Evolutionary conservation across 768 basidiomycete genomes (phyloP).

Genomic region (Albatrellus ellisii): DNA sequence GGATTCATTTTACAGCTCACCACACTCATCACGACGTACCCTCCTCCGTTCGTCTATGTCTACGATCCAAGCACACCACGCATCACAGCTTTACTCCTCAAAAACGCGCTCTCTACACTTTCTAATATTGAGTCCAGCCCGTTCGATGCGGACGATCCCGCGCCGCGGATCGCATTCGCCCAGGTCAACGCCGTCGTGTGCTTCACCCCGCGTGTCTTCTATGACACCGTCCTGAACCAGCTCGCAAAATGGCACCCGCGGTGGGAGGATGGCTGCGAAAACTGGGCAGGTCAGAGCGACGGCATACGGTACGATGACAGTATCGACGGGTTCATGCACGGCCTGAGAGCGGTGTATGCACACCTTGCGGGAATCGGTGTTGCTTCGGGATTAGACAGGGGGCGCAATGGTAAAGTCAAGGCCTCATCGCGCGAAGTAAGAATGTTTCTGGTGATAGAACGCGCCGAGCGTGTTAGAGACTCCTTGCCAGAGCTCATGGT

Average conservation of each 20-base stretch:
- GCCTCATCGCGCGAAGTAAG: conserved; percentile 14
- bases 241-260: conserved; percentile 40
- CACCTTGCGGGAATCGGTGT: conserved; percentile 3
- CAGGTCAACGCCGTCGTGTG: conserved; percentile 43
- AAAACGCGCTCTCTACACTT: conserved; percentile 21
- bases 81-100: conserved; percentile 31
- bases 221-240: conserved; percentile 49
- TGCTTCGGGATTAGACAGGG: not conserved
- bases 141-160: not conserved
- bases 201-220: conserved; percentile 50
- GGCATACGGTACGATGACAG: conserved; percentile 44
- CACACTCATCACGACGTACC: conserved; percentile 22
- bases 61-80: conserved; percentile 41
- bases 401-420: not conserved
- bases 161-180: conserved; percentile 26
- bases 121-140: conserved; percentile 12
- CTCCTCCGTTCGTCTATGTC: conserved; percentile 58
- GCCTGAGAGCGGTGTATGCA: conserved; percentile 30
- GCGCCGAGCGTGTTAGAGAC: conserved; percentile 54
- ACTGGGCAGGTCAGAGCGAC: conserved; percentile 35
- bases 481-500: conserved; percentile 51
- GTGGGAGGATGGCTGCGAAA: conserved; percentile 50
- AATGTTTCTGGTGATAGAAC: conserved; percentile 52
- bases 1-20: conserved; percentile 15
- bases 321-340: conserved; percentile 60